These are phyloP conservation scores for Vigna nakashimae DNA, from an alignment of 306 rosid species.

Conservation along the genomic window DNA sequence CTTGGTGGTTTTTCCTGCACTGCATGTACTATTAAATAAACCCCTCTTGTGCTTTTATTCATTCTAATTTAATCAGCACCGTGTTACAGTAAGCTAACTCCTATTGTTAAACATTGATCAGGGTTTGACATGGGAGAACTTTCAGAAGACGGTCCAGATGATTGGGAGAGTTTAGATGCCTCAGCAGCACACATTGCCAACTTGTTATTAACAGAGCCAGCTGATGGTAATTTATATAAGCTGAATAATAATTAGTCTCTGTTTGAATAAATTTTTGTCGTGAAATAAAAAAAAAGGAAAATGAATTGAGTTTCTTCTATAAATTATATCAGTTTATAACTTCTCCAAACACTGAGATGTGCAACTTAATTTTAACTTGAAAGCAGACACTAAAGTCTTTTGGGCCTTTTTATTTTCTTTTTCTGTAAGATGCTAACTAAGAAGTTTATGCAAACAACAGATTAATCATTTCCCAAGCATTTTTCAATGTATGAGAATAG, in stretches of 20 bases:
- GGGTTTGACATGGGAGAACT: slow-evolving; percentile 99
- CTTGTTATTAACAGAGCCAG: slow-evolving; percentile 93
- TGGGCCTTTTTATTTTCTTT: not conserved
- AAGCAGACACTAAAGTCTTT: not conserved
- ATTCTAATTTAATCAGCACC: slow-evolving; percentile 1
- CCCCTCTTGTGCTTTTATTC: slow-evolving; percentile 21
- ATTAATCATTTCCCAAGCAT: not conserved
- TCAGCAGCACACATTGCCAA: slow-evolving; percentile 94
- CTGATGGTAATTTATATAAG: slow-evolving; percentile 72
- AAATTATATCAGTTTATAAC: not conserved
- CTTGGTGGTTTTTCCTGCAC: slow-evolving; percentile 97
- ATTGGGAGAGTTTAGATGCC: slow-evolving; percentile 98
- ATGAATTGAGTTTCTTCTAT: not conserved
- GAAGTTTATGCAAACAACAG: not conserved
- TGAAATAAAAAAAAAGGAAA: not conserved
- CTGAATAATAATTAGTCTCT: slow-evolving; percentile 14
- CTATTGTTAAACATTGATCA: slow-evolving; percentile 37
- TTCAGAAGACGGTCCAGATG: slow-evolving; percentile 92
- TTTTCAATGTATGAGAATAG: not conserved
- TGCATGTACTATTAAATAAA: slow-evolving; percentile 67
- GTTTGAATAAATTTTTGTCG: not conserved
- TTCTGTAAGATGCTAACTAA: not conserved
- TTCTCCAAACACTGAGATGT: not conserved
- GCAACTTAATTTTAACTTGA: not conserved
- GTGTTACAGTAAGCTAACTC: not conserved